These are phyloP conservation scores for Eimeria sp. DNA, from an alignment of 169 alveolate species.

Conservation along the genomic window DNA sequence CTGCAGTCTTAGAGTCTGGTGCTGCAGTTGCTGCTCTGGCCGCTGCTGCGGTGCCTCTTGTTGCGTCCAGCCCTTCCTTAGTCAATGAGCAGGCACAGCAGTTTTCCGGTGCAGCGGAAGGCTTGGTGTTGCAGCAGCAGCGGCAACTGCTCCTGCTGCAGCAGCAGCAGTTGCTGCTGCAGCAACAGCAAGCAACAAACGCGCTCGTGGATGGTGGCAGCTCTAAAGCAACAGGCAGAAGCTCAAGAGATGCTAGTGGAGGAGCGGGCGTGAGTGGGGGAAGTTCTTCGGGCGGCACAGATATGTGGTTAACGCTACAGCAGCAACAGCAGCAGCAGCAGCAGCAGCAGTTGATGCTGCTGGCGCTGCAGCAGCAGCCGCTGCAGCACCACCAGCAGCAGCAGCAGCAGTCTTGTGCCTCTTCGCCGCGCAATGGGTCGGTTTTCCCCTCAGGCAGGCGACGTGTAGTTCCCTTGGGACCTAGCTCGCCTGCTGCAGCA, in stretches of 20 bases:
- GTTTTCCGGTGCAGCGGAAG: not conserved
- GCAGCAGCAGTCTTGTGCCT: slow-evolving; percentile 13
- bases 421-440: slow-evolving; percentile 40
- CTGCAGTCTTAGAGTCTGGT: not conserved
- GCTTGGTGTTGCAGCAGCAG: slow-evolving; percentile 30
- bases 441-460: not conserved
- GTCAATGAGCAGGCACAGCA: not conserved
- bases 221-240: not conserved
- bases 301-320: not conserved
- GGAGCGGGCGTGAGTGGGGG: not conserved
- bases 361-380: too few species aligned
- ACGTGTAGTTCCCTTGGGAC: slow-evolving; percentile 14
- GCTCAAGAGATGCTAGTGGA: not conserved
- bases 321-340: slow-evolving; percentile 19
- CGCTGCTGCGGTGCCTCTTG: not conserved
- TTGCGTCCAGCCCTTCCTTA: not conserved
- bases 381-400: slow-evolving; percentile 7
- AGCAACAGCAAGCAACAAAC: slow-evolving; percentile 29
- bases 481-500: slow-evolving; percentile 28
- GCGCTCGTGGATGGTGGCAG: not conserved
- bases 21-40: too few species aligned
- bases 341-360: not conserved
- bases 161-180: slow-evolving; percentile 47
- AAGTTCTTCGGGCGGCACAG: not conserved
- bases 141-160: slow-evolving; percentile 53